A percentile compares a stretch with the other conserved stretches of the same genome.
phyloP scores from a whole-genome alignment of 768 basidiomycete genomes.

The Trametopsis cervina region DNA sequence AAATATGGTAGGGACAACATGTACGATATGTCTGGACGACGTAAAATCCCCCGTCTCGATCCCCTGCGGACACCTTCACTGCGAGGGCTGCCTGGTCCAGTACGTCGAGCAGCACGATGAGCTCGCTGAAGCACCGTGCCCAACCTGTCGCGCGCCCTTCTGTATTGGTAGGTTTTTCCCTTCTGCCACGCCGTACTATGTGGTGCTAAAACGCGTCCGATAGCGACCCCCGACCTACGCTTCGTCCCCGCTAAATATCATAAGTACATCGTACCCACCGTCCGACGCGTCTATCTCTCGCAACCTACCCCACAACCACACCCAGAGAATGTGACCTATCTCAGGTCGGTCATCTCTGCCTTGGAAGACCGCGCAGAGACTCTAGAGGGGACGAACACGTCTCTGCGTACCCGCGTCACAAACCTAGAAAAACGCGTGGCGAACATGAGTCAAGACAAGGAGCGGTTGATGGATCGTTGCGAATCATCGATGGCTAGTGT shows the following conservation, averaged over 20 bases:
- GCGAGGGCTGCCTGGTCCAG: conserved; percentile 22
- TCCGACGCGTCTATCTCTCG: conserved; percentile 43
- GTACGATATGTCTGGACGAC: conserved; percentile 25
- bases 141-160: conserved; percentile 25
- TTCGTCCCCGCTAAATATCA: conserved; percentile 45
- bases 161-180: conserved; percentile 17
- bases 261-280: conserved; percentile 35
- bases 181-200: too few relatives aligned
- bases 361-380: conserved; percentile 33
- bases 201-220: too few relatives aligned
- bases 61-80: conserved; percentile 28
- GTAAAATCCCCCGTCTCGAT: conserved; percentile 24
- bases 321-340: conserved; percentile 5
- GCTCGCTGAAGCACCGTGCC: conserved; percentile 23
- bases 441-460: conserved; percentile 13
- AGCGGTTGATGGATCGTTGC: conserved; percentile 2
- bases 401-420: conserved; percentile 30
- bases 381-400: conserved; percentile 35
- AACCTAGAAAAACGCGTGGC: conserved; percentile 16
- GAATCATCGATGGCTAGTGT: not conserved
- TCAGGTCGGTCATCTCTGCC: conserved; percentile 24
- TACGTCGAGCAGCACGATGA: conserved; percentile 21
- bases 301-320: conserved; percentile 18
- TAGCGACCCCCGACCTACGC: conserved; percentile 30
- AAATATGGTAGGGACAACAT: conserved; percentile 14